phyloP scores from a whole-genome alignment of 495 filamentous ascomycete species.

The Bacidia gigantensis region DNA sequence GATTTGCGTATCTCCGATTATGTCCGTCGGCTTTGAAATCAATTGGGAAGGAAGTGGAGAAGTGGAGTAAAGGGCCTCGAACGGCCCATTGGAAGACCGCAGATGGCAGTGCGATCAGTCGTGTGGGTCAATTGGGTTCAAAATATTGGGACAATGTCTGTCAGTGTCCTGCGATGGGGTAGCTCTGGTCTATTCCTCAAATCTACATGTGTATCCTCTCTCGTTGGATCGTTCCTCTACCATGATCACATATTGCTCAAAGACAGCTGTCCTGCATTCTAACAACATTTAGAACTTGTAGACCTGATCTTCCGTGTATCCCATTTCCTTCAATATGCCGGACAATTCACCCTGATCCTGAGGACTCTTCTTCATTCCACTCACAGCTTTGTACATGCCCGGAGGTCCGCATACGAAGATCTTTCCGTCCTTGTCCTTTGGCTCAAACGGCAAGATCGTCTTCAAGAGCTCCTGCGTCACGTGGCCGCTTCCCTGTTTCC shows the following conservation, averaged over 20 bases:
- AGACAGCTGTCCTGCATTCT: no score
- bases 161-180: no score
- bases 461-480: constrained; percentile 43
- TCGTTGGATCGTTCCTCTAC: no score
- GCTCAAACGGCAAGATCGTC: constrained; percentile 27
- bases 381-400: constrained; percentile 83
- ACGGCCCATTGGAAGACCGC: no score
- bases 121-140: no score
- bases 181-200: no score
- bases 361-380: constrained; percentile 76
- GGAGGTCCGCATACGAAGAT: constrained; percentile 68
- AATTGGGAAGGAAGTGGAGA: no score
- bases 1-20: background rate
- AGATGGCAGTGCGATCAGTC: no score
- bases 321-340: constrained; percentile 76
- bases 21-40: background rate
- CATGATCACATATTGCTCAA: no score
- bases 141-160: no score
- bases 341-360: constrained; percentile 82
- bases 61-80: no score
- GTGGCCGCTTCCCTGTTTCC: constrained; percentile 31
- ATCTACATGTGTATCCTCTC: no score
- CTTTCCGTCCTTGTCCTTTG: constrained; percentile 44
- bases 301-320: constrained; percentile 86
- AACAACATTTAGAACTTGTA: constrained; percentile 69